Percentiles rank a stretch among this genome's conserved stretches.
Evolutionary conservation across 352 stramenopile genomes (phyloP).

Genomic region (Globisporangium radiosum): DNA sequence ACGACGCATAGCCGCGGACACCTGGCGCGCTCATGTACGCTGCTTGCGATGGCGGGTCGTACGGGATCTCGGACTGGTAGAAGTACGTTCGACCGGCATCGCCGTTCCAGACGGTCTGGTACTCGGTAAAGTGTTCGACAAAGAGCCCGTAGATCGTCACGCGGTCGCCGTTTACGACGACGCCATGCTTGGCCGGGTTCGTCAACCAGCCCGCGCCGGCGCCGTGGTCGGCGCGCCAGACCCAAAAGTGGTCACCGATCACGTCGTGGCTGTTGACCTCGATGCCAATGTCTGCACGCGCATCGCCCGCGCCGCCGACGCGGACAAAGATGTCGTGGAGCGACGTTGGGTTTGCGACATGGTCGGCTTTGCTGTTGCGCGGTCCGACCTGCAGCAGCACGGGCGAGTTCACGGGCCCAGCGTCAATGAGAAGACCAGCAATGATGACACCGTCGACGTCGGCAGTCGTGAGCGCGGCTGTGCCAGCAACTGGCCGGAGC

Average conservation of each 20-base stretch:
- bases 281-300: not conserved
- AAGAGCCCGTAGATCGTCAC: not conserved
- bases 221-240: not conserved
- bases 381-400: not conserved
- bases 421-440: not conserved
- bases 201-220: not conserved
- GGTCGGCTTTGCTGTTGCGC: not conserved
- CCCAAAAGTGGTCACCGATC: not conserved
- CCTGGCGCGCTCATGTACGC: not conserved
- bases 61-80: conserved; percentile 1
- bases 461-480: not conserved
- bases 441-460: not conserved
- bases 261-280: not conserved
- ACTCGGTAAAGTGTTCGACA: not conserved
- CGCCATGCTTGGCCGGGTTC: not conserved
- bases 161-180: not conserved
- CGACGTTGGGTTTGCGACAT: not conserved
- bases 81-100: not conserved
- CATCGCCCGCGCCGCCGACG: not conserved
- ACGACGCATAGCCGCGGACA: not conserved
- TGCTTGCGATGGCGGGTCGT: not conserved
- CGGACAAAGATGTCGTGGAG: not conserved
- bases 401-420: not conserved
- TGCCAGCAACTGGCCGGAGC: not conserved
- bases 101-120: not conserved